phyloP scores from a whole-genome alignment of 2,329 filamentous ascomycete genomes.

The Colletotrichum musae region DNA sequence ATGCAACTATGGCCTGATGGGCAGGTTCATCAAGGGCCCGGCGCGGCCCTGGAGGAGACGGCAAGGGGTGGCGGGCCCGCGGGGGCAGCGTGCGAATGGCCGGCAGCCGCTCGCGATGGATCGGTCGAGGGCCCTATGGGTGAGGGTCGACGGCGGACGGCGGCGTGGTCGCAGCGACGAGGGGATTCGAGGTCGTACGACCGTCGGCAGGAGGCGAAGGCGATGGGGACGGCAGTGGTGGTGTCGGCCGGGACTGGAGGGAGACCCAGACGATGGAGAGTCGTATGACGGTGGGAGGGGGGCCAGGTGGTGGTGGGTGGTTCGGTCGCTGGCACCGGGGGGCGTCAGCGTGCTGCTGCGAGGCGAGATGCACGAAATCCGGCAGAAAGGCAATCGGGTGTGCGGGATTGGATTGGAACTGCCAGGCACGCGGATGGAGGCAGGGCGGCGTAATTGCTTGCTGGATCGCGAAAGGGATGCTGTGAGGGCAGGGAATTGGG shows the following conservation, averaged over 20 bases:
- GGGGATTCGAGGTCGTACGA: conserved; percentile 26
- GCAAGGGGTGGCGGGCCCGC: conserved; percentile 24
- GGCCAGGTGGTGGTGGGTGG: conserved; percentile 1
- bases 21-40: conserved; percentile 38
- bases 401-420: not conserved
- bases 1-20: conserved; percentile 45
- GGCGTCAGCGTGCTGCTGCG: conserved; percentile 9
- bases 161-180: conserved; percentile 32
- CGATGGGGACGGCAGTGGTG: conserved; percentile 27
- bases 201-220: conserved; percentile 35
- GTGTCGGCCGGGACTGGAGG: conserved; percentile 26
- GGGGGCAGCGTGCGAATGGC: conserved; percentile 34
- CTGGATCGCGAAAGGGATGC: conserved; percentile 17
- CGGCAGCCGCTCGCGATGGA: conserved; percentile 31
- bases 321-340: conserved; percentile 11
- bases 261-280: conserved; percentile 30
- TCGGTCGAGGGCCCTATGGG: conserved; percentile 22
- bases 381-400: not conserved
- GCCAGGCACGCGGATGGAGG: not conserved
- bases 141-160: conserved; percentile 30
- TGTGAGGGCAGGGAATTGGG: conserved; percentile 11
- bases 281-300: conserved; percentile 38
- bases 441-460: not conserved
- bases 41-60: conserved; percentile 18
- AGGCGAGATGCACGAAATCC: conserved; percentile 29